Percentiles rank a stretch among this genome's conserved stretches.
These are phyloP conservation scores for Sugiyamaella sp. DNA, from an alignment of 1,139 yeast genomes.

Conservation along the genomic window DNA sequence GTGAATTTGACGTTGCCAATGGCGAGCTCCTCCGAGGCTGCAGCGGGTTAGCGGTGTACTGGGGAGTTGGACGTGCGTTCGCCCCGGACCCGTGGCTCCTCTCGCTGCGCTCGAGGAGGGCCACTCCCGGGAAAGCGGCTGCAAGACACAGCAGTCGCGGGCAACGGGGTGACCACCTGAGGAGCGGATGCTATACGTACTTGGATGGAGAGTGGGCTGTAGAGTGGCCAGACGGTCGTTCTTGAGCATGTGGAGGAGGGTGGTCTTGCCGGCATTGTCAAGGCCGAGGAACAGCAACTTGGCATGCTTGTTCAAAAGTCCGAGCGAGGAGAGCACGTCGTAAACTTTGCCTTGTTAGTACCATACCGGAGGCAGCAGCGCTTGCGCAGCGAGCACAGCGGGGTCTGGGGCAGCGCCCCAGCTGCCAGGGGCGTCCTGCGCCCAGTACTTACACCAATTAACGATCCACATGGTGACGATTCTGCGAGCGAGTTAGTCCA, in stretches of 20 bases:
- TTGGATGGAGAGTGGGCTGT: slow-evolving; percentile 97
- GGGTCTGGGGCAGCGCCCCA: background rate
- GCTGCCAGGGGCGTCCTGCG: no score
- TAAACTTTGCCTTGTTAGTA: no score
- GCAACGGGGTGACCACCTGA: no score
- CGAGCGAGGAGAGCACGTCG: slow-evolving; percentile 90
- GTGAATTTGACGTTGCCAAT: slow-evolving; percentile 97
- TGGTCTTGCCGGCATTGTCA: slow-evolving; percentile 98
- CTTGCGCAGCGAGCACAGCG: no score
- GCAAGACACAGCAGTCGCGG: slow-evolving; percentile 2
- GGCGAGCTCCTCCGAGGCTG: slow-evolving; percentile 92
- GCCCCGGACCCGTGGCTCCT: background rate
- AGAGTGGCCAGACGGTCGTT: slow-evolving; percentile 97
- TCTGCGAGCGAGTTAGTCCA: slow-evolving; percentile 4
- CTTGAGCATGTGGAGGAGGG: slow-evolving; percentile 93
- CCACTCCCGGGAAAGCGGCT: no score
- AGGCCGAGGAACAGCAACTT: slow-evolving; percentile 92
- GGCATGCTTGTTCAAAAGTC: slow-evolving; percentile 98
- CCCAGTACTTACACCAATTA: slow-evolving; percentile 55
- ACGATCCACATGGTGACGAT: slow-evolving; percentile 52
- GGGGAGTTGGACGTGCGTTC: no score
- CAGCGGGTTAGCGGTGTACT: slow-evolving; percentile 10
- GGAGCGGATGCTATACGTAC: slow-evolving; percentile 36
- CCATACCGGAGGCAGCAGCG: no score
- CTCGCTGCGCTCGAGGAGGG: background rate